Evolutionary conservation across 2,329 filamentous ascomycete species (phyloP).

Genomic region (Alternaria burnsii): DNA sequence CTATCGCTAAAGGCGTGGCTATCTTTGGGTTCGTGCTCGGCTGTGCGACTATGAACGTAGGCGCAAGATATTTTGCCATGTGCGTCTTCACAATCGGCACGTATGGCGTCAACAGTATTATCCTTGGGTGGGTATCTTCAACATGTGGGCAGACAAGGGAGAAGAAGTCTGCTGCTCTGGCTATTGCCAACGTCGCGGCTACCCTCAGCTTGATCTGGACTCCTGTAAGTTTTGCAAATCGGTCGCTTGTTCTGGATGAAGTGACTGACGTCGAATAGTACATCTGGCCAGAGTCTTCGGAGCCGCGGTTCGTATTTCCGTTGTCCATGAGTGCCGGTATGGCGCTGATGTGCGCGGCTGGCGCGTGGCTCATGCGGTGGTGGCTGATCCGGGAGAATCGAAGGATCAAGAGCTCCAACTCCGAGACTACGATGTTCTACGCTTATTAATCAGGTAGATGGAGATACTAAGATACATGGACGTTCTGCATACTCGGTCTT

Average conservation of each 20-base stretch:
- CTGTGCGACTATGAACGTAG: constrained; percentile 48
- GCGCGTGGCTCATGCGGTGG: neutral
- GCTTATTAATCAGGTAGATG: neutral
- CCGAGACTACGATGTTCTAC: constrained; percentile 7
- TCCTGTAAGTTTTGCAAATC: neutral
- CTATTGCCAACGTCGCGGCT: constrained; percentile 54
- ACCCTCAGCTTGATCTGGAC: constrained; percentile 52
- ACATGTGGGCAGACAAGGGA: constrained; percentile 54
- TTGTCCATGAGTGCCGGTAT: no score
- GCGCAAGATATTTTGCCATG: constrained; percentile 37
- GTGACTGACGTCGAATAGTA: neutral
- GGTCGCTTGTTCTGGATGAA: neutral
- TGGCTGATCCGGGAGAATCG: neutral
- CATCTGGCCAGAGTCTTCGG: no score
- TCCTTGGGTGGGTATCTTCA: constrained; percentile 54
- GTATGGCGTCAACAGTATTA: constrained; percentile 37
- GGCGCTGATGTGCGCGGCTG: no score
- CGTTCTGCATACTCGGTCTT: no score
- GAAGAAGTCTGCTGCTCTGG: constrained; percentile 55
- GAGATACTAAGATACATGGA: no score
- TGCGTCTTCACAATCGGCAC: constrained; percentile 16
- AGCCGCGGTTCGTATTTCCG: no score
- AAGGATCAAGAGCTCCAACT: constrained; percentile 2
- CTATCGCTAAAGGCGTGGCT: constrained; percentile 46
- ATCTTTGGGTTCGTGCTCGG: constrained; percentile 51